Percentiles rank a stretch among this genome's conserved stretches.
These are phyloP conservation scores for Mycothermus thermophilus DNA, from an alignment of 495 filamentous ascomycete genomes.

Conservation along the genomic window DNA sequence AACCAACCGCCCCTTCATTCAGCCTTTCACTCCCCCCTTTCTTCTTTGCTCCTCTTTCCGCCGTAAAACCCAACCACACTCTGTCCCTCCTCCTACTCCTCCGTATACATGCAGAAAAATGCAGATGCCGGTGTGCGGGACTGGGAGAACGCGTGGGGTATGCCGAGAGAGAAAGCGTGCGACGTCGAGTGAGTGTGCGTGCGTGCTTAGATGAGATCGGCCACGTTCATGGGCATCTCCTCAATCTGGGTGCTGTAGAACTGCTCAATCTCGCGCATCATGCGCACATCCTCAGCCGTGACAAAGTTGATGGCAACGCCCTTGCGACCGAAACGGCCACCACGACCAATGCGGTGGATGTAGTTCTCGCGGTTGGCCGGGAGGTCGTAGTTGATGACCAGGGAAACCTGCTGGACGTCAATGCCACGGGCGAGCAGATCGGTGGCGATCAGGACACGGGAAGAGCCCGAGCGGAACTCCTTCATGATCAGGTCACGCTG, in stretches of 20 bases:
- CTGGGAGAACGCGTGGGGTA: constrained; percentile 8
- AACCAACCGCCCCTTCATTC: too few species aligned
- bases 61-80: constrained; percentile 12
- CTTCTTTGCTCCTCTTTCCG: constrained; percentile 19
- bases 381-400: constrained; percentile 99
- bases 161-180: constrained; percentile 17
- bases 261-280: constrained; percentile 90
- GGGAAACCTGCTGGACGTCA: constrained; percentile 97
- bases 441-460: constrained; percentile 92
- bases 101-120: constrained; percentile 10
- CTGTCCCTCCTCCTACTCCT: constrained; percentile 15
- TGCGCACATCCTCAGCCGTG: constrained; percentile 92
- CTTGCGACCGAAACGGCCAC: constrained; percentile 92
- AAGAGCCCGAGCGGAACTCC: constrained; percentile 93
- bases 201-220: constrained; percentile 41
- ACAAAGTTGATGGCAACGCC: constrained; percentile 99
- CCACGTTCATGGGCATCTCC: constrained; percentile 98
- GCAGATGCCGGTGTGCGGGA: constrained; percentile 14
- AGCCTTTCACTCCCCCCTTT: too few species aligned
- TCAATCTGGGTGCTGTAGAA: constrained; percentile 99
- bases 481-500: constrained; percentile 98
- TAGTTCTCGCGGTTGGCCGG: constrained; percentile 99
- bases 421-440: constrained; percentile 97
- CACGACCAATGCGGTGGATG: constrained; percentile 94
- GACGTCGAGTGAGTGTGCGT: not conserved